Evolutionary conservation across 2,329 filamentous ascomycete species (phyloP), one percentile per base, ranked within the genome.

Genomic region (Cordyceps tenuipes): DNA sequence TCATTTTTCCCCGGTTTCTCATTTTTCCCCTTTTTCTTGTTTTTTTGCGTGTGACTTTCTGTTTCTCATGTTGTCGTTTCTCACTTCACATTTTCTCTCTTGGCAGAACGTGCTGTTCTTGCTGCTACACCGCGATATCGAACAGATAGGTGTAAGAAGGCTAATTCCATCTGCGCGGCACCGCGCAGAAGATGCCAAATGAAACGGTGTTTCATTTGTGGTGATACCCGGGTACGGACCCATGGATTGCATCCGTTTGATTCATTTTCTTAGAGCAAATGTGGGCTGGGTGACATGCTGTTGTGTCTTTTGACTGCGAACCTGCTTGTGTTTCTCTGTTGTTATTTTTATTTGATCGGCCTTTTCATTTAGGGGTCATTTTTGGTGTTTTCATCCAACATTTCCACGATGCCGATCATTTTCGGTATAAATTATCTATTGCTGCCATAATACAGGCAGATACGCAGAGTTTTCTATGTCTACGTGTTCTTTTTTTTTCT

Each of bases 161-260:
- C 41, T n/a, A 47, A 29, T 2, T 15, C 50, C 17, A 13, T 15
- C 23, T 34, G 10, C 17, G 53, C 41, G 34, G 36, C 26, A 23
- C 41, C 12, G 53, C 29, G 41, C 26, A 5, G 26, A 47, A 17
- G 43, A 56, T 36, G 19, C 29, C 53, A 46, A 23, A 57, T 12
- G 44, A 57, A 44, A 47, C 23, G 34, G 21, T 36, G 5, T 17
- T 56, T 56, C 46, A 55, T 47, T 56, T 56, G 43, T 56, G 53
- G 53, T 56, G 54, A 57, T 57, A 57, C 54, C 54, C 54, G 23
- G 31, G 48, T 34, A 34, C 46, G 54, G 54, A 57, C n/a, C n/a
- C n/a, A n/a, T 49, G 44, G 31, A 57, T 49, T 26, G 31, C 29
- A 29, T 29, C 29, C 29, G 7, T 8, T 29, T 29, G 34, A 21